Evolutionary conservation across 441 rosid genomes (phyloP), one percentile per base, ranked within the genome.

Genomic region (Erodium texanum): DNA sequence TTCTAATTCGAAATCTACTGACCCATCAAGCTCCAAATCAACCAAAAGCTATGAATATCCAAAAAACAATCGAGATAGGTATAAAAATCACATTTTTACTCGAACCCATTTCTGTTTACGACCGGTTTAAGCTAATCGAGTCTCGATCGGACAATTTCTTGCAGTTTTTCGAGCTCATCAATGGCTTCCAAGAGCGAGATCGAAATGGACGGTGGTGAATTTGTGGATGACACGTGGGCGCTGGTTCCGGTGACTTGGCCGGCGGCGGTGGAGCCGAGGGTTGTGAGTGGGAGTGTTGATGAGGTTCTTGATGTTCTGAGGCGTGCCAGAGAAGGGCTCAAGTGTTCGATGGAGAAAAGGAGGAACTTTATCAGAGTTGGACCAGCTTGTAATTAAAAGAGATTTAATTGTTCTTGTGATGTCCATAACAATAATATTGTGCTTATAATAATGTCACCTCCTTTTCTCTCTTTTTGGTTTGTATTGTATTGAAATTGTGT

Each of bases 271-370:
- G 83, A 81, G 67, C 14, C 62, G 61, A 72, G 66, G 70, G 59
- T 75, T 8, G 66, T 24, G 4, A 76, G 67, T 43, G 67, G 70
- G 67, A 83, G 78, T 62, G 81, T 73, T 38, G 32, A 65, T 19
- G 85, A 86, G 71, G 91, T 77, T 74, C 89, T 84, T 64, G 91
- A 81, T 59, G 74, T 78, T 0, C 64, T 84, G 65, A 80, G 79
- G 73, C 81, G 68, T 41, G 87, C 83, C 19, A 83, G 86, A 77
- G 85, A 84, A 22, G 78, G 65, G 50, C 80, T 86, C 61, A 79
- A 77, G 62, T 70, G 69, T 71, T 70, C 78, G 27, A 71, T 81
- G 80, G 82, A 72, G 72, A 76, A 4, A 27, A 27, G 68, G 62
- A 76, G 81, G 50, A 62, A 67, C 27, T 71, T 74, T 77, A 82